phyloP scores from a whole-genome alignment of 169 alveolate species.

The Perkinsus marinus region DNA sequence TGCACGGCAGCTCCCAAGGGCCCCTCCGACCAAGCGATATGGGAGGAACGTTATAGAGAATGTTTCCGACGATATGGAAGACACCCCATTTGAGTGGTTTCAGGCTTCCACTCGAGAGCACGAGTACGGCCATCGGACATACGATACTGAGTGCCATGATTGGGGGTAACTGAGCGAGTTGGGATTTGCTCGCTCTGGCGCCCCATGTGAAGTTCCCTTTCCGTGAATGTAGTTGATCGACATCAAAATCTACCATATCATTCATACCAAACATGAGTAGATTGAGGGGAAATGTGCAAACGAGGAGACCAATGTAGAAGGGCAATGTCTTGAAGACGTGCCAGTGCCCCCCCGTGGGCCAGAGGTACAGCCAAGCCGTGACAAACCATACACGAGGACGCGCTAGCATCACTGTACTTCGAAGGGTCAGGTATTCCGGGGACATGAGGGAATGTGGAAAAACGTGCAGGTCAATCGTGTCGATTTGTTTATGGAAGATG shows the following conservation, averaged over 20 bases:
- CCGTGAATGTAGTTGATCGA: background rate
- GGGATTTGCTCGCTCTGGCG: background rate
- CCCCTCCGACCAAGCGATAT: background rate
- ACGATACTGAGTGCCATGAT: background rate
- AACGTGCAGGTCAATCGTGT: too few relatives aligned
- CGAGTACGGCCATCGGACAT: background rate
- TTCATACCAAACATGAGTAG: background rate
- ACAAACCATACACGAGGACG: background rate
- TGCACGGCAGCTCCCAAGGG: background rate
- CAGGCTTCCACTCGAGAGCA: background rate
- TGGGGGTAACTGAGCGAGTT: background rate
- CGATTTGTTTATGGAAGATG: too few relatives aligned
- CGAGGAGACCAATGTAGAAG: background rate
- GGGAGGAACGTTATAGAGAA: background rate
- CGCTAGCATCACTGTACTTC: background rate
- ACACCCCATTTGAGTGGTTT: background rate
- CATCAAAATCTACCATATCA: background rate
- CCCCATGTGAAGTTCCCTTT: background rate
- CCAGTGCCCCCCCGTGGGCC: background rate
- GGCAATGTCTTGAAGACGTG: background rate
- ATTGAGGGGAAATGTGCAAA: background rate
- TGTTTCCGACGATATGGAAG: background rate
- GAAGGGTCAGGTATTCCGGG: too few relatives aligned
- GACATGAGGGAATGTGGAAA: too few relatives aligned
- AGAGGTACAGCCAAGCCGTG: background rate